phyloP scores from a whole-genome alignment of 441 rosid genomes.

The Jatropha multifida region DNA sequence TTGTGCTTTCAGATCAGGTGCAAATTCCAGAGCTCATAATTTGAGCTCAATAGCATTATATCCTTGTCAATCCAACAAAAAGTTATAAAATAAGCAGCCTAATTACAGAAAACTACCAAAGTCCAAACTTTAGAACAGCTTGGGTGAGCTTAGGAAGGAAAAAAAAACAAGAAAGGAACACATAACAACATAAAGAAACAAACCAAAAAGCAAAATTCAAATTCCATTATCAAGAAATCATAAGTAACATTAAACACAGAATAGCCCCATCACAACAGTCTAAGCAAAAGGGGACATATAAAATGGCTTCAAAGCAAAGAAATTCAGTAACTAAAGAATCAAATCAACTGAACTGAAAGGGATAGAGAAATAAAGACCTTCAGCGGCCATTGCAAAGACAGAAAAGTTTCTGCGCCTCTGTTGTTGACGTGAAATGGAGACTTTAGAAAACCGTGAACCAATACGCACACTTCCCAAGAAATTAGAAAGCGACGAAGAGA shows the following conservation, averaged over 20 bases:
- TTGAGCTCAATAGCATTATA: neutral
- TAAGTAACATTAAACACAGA: neutral
- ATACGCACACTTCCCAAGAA: conserved; percentile 47
- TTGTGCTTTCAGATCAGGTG: neutral
- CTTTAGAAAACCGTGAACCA: conserved; percentile 25
- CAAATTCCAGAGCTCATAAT: neutral
- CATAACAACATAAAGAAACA: neutral
- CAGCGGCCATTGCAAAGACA: conserved; percentile 68
- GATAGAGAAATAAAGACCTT: conserved; percentile 43
- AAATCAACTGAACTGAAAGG: conserved; percentile 12
- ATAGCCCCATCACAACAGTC: neutral
- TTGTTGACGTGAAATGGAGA: conserved; percentile 28
- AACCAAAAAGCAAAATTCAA: neutral
- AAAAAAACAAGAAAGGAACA: no score
- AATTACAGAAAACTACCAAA: neutral
- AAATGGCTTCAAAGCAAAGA: neutral
- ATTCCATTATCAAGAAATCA: neutral
- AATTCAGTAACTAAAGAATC: neutral
- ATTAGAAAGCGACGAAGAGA: conserved; percentile 56
- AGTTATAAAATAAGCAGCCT: neutral
- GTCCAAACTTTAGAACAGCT: neutral
- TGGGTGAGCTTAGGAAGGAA: neutral
- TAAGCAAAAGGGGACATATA: neutral
- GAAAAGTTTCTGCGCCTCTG: conserved; percentile 49
- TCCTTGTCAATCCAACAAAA: neutral